These are phyloP conservation scores for Trichoderma polysporum DNA, from an alignment of 2,329 filamentous ascomycete genomes.

Conservation along the genomic window DNA sequence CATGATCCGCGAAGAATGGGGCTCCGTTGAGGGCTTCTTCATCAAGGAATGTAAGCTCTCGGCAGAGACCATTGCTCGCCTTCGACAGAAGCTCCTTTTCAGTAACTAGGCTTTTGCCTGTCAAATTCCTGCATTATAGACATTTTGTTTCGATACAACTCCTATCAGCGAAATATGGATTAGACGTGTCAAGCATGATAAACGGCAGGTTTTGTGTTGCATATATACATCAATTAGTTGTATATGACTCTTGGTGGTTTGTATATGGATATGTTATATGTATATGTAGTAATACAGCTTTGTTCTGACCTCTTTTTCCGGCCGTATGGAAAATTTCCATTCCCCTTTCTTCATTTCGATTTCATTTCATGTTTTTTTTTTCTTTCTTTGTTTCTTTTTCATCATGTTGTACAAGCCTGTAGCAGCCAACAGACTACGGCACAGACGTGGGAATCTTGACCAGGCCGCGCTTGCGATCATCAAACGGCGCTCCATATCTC, in stretches of 20 bases:
- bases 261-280: background rate
- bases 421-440: constrained; percentile 36
- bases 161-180: background rate
- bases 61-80: constrained; percentile 51
- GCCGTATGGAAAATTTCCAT: background rate
- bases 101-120: constrained; percentile 22
- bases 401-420: background rate
- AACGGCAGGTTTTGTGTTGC: background rate
- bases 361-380: background rate
- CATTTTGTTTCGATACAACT: background rate
- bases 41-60: constrained; percentile 57
- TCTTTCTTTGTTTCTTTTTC: background rate
- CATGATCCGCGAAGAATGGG: constrained; percentile 60
- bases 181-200: constrained; percentile 1
- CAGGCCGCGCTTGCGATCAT: constrained; percentile 62
- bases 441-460: constrained; percentile 68
- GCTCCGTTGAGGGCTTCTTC: constrained; percentile 64
- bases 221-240: constrained; percentile 4
- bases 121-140: background rate
- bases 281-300: constrained; percentile 7
- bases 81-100: constrained; percentile 51
- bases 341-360: background rate
- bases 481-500: constrained; percentile 62
- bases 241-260: background rate
- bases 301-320: background rate